A percentile compares a stretch with the other conserved stretches of the same genome.
These are phyloP conservation scores for Penicillium desertorum DNA, from an alignment of 495 filamentous ascomycete genomes.

Conservation along the genomic window DNA sequence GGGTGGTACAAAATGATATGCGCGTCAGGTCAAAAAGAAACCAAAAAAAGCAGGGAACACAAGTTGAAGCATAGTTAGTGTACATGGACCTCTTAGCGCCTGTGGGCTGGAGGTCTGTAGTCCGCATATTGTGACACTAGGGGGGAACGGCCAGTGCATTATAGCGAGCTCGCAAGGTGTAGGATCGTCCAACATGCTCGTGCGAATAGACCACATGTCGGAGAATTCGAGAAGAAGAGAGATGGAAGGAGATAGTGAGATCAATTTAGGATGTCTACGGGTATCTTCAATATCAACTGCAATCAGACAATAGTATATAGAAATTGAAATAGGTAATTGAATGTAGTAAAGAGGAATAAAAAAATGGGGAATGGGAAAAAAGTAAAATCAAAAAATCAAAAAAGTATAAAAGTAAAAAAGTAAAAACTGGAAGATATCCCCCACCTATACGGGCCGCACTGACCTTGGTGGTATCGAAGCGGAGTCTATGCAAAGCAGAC, in stretches of 20 bases:
- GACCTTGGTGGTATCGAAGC: constrained; percentile 22
- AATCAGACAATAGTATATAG: background rate
- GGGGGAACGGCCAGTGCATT: constrained; percentile 10
- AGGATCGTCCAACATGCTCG: constrained; percentile 21
- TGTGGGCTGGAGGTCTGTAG: constrained; percentile 8
- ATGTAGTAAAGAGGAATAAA: background rate
- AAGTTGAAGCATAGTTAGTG: constrained; percentile 13
- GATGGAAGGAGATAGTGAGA: background rate
- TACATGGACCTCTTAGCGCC: constrained; percentile 7
- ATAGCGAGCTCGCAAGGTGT: constrained; percentile 15
- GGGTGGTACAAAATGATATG: constrained; percentile 15
- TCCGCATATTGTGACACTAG: constrained; percentile 2
- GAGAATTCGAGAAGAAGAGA: constrained; percentile 10
- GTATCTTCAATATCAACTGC: background rate
- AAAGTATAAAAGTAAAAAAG: constrained; percentile 4
- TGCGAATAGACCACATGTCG: constrained; percentile 23
- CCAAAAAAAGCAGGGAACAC: constrained; percentile 22
- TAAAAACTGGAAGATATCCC: background rate
- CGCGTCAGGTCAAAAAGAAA: constrained; percentile 18
- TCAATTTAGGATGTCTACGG: background rate
- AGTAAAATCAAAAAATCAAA: background rate
- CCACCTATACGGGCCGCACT: constrained; percentile 11
- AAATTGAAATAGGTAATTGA: background rate
- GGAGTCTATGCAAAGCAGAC: constrained; percentile 27
- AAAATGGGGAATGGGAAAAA: background rate